Conservation (phyloP, 2,329 filamentous ascomycete genomes). For the Shiraia sp. region DNA sequence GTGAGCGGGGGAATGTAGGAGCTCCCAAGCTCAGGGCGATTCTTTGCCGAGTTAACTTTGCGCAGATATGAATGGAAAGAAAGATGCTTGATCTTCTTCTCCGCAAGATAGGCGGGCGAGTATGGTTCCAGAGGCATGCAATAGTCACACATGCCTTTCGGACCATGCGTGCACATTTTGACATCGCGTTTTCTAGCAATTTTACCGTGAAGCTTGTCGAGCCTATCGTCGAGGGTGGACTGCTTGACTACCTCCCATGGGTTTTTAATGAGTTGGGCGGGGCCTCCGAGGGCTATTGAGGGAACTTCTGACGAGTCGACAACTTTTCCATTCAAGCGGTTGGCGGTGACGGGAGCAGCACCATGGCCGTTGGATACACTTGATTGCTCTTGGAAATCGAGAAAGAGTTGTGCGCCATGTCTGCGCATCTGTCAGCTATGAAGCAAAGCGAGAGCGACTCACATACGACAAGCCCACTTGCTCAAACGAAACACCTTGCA, state of each 20-base stretch:
- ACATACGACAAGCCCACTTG: constrained; percentile 61
- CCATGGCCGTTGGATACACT: constrained; percentile 55
- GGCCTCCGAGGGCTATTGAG: constrained; percentile 61
- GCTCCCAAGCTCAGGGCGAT: constrained; percentile 89
- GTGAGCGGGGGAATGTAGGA: constrained; percentile 95
- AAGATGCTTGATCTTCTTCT: constrained; percentile 98
- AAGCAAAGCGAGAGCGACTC: constrained; percentile 8
- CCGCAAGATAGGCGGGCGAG: constrained; percentile 80
- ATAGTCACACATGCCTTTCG: constrained; percentile 99
- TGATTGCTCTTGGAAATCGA: constrained; percentile 72
- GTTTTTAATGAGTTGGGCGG: constrained; percentile 71
- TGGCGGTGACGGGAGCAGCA: constrained; percentile 47
- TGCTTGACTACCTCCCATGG: constrained; percentile 93
- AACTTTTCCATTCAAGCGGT: constrained; percentile 77
- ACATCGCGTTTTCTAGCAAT: constrained; percentile 73
- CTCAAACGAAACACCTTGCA: constrained; percentile 60
- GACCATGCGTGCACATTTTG: constrained; percentile 93
- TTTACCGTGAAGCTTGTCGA: constrained; percentile 90
- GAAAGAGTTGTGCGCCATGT: constrained; percentile 89
- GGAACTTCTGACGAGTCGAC: constrained; percentile 71
- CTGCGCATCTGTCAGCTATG: constrained; percentile 50
- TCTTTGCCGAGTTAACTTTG: constrained; percentile 94
- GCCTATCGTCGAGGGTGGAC: constrained; percentile 79
- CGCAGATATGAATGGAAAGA: constrained; percentile 94
- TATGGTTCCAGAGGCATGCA: constrained; percentile 97